Evolutionary conservation across 352 stramenopile genomes (phyloP).

Genomic region (Pythium plurisporium): DNA sequence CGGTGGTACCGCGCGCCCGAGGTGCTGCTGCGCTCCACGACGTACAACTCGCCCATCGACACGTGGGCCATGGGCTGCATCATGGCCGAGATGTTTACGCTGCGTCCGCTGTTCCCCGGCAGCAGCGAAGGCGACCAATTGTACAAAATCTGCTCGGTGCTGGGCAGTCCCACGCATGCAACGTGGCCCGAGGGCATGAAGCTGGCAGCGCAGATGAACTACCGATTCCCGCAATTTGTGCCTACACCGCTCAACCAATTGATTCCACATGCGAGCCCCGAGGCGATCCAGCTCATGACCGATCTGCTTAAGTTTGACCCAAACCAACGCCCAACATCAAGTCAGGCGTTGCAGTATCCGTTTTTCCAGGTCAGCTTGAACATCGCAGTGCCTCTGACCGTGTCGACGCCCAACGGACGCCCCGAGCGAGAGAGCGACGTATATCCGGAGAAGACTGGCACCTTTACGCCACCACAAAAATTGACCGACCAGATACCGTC

Average conservation of each 20-base stretch:
- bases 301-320: slow-evolving; percentile 93
- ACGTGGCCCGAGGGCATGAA: slow-evolving; percentile 95
- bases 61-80: slow-evolving; percentile 97
- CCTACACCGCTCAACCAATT: slow-evolving; percentile 83
- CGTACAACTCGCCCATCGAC: slow-evolving; percentile 98
- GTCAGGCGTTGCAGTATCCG: slow-evolving; percentile 92
- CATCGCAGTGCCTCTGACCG: slow-evolving; percentile 61
- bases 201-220: slow-evolving; percentile 94
- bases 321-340: slow-evolving; percentile 89
- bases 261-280: slow-evolving; percentile 87
- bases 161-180: slow-evolving; percentile 88
- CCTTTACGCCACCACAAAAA: slow-evolving; percentile 63
- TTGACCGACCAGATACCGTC: slow-evolving; percentile 36
- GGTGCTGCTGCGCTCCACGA: slow-evolving; percentile 91
- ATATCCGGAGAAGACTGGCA: slow-evolving; percentile 33
- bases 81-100: slow-evolving; percentile 96
- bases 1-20: slow-evolving; percentile 98
- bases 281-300: slow-evolving; percentile 91
- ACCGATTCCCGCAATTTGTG: slow-evolving; percentile 94
- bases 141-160: slow-evolving; percentile 96
- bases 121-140: slow-evolving; percentile 96
- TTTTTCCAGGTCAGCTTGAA: slow-evolving; percentile 92
- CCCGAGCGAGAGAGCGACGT: slow-evolving; percentile 32
- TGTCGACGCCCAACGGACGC: slow-evolving; percentile 55
- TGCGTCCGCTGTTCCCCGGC: slow-evolving; percentile 97